Percentiles rank a stretch among this genome's conserved stretches.
These are phyloP conservation scores for Rosa hybrid DNA, from an alignment of 331 rosid species.

Conservation along the genomic window DNA sequence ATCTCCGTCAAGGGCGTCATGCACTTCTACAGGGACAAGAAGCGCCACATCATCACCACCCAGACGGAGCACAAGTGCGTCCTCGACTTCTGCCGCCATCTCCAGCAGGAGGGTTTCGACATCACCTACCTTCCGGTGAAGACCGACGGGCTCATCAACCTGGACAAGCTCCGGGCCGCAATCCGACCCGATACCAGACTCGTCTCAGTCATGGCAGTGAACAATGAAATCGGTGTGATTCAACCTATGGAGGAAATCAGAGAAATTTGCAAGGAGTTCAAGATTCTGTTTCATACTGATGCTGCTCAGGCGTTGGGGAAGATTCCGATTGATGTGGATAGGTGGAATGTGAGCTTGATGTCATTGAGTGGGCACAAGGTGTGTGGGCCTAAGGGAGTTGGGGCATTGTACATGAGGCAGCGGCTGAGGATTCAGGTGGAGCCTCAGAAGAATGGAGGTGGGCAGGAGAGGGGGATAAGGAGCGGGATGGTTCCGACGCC, in stretches of 20 bases:
- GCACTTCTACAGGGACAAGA: constrained; percentile 86
- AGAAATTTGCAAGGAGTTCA: constrained; percentile 67
- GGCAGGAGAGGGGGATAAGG: constrained; percentile 91
- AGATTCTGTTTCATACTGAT: constrained; percentile 82
- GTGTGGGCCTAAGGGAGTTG: constrained; percentile 87
- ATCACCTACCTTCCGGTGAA: constrained; percentile 74
- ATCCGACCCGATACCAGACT: constrained; percentile 89
- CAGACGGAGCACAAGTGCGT: constrained; percentile 98
- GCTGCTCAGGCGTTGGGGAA: constrained; percentile 98
- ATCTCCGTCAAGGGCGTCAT: constrained; percentile 78
- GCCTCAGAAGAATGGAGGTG: constrained; percentile 97
- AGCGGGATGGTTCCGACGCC: constrained; percentile 95
- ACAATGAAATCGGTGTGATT: constrained; percentile 89
- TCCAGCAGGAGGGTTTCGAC: constrained; percentile 88
- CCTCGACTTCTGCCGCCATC: constrained; percentile 83
- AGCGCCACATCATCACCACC: constrained; percentile 72
- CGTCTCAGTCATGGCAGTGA: constrained; percentile 86
- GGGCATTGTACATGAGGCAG: constrained; percentile 81
- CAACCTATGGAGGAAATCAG: constrained; percentile 91
- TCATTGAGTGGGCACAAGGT: constrained; percentile 88
- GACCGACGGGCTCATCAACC: constrained; percentile 67
- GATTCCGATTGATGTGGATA: constrained; percentile 74
- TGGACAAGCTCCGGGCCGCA: constrained; percentile 62
- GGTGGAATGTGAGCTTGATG: constrained; percentile 95
- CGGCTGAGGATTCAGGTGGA: constrained; percentile 92